These are phyloP conservation scores for Entelexis sorbosivorans DNA, from an alignment of 1,139 yeast genomes.

Conservation along the genomic window DNA sequence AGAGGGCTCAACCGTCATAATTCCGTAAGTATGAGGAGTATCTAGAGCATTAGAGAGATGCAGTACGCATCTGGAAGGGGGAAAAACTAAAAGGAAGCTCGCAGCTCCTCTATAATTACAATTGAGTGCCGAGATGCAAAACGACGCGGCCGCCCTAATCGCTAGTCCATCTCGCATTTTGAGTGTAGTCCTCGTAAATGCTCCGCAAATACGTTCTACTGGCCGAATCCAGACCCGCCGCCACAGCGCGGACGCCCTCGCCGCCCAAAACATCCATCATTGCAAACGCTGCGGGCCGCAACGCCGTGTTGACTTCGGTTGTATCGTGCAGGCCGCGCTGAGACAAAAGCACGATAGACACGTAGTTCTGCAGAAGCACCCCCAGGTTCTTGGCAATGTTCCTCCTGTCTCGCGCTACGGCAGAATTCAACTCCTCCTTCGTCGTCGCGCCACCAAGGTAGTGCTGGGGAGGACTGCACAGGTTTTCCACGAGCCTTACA, in stretches of 20 bases:
- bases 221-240: conserved; percentile 56
- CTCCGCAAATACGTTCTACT: conserved; percentile 60
- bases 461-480: conserved; percentile 56
- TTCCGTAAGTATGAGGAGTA: conserved; percentile 7
- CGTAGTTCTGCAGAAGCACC: conserved; percentile 43
- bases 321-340: conserved; percentile 37
- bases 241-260: conserved; percentile 54
- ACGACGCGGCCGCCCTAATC: too few species aligned
- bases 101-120: too few species aligned
- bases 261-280: conserved; percentile 61
- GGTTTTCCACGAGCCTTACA: conserved; percentile 50
- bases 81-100: too few species aligned
- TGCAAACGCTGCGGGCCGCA: conserved; percentile 49
- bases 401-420: conserved; percentile 45
- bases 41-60: too few species aligned
- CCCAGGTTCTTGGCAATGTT: conserved; percentile 55
- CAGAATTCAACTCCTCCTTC: conserved; percentile 41
- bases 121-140: too few species aligned
- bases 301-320: conserved; percentile 37
- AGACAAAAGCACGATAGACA: conserved; percentile 41
- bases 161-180: conserved; percentile 75
- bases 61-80: background rate
- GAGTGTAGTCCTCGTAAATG: conserved; percentile 61
- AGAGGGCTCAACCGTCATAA: conserved; percentile 40
- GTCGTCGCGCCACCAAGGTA: conserved; percentile 22